A percentile compares a stretch with the other conserved stretches of the same genome.
Evolutionary conservation across 192 early-diverging fungal genomes (phyloP).

Genomic region (Helicostylum pulchrum): DNA sequence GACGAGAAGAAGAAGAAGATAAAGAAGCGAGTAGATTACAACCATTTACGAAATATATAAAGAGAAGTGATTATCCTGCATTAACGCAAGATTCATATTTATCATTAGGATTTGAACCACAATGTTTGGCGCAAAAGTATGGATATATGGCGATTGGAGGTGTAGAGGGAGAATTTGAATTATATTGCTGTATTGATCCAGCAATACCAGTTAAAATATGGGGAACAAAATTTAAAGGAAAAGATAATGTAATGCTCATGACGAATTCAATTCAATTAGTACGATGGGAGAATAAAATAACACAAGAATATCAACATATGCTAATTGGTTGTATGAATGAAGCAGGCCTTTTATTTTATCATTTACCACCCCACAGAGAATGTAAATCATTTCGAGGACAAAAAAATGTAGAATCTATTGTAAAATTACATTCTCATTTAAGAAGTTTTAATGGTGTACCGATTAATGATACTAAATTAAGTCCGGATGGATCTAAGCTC

Average conservation of each 20-base stretch:
- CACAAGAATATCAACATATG: conserved; percentile 11
- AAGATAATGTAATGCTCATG: conserved; percentile 22
- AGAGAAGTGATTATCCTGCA: conserved; percentile 13
- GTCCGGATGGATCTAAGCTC: conserved; percentile 43
- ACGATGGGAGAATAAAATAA: conserved; percentile 15
- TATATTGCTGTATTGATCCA: conserved; percentile 36
- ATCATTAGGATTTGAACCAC: conserved; percentile 32
- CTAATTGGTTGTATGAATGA: conserved; percentile 33
- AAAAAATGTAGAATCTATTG: not conserved
- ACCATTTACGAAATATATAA: conserved; percentile 27
- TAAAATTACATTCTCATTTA: conserved; percentile 11
- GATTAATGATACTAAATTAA: conserved; percentile 46
- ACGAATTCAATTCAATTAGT: conserved; percentile 30
- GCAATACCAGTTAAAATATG: conserved; percentile 28
- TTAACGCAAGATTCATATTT: conserved; percentile 18
- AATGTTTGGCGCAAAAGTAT: conserved; percentile 42
- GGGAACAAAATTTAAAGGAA: conserved; percentile 28
- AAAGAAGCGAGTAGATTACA: not conserved
- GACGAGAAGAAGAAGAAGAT: not conserved
- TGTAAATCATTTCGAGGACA: conserved; percentile 6
- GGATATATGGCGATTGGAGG: conserved; percentile 45
- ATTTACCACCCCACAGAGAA: conserved; percentile 22
- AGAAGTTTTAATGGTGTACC: conserved; percentile 21
- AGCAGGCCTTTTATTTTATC: conserved; percentile 28
- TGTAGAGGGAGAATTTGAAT: conserved; percentile 29